Evolutionary conservation across 306 rosid species (phyloP).

Genomic region (Fagus sylvatica): DNA sequence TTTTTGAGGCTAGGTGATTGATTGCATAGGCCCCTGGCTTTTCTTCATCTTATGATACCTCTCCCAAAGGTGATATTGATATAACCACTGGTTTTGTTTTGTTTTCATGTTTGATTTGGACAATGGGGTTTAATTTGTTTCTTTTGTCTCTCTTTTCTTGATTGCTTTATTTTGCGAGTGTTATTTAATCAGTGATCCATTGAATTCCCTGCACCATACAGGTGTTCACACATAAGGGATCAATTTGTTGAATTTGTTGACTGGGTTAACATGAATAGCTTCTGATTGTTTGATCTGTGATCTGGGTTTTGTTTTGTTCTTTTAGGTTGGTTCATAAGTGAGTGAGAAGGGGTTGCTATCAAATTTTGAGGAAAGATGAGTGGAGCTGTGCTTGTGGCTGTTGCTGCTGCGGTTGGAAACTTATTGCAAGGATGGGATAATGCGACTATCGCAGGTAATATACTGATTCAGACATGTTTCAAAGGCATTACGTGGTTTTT

Average conservation of each 20-base stretch:
- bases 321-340: slow-evolving; percentile 21
- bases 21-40: background rate
- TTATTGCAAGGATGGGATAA: slow-evolving; percentile 92
- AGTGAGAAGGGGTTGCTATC: slow-evolving; percentile 4
- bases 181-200: slow-evolving; percentile 20
- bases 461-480: background rate
- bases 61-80: slow-evolving; percentile 14
- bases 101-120: slow-evolving; percentile 3
- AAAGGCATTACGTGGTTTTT: background rate
- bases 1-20: background rate
- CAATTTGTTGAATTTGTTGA: slow-evolving; percentile 7
- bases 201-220: background rate
- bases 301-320: slow-evolving; percentile 20
- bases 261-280: slow-evolving; percentile 1
- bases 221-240: slow-evolving; percentile 13
- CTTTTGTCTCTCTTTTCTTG: background rate
- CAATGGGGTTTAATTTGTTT: slow-evolving; percentile 18
- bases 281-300: slow-evolving; percentile 28
- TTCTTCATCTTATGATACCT: background rate
- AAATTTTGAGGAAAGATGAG: slow-evolving; percentile 49
- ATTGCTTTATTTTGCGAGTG: background rate
- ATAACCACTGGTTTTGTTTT: background rate
- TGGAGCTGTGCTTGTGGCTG: slow-evolving; percentile 79
- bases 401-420: slow-evolving; percentile 92
- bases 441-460: slow-evolving; percentile 89